Conservation (phyloP, 306 rosid species). For the Inga leiocalycina region DNA sequence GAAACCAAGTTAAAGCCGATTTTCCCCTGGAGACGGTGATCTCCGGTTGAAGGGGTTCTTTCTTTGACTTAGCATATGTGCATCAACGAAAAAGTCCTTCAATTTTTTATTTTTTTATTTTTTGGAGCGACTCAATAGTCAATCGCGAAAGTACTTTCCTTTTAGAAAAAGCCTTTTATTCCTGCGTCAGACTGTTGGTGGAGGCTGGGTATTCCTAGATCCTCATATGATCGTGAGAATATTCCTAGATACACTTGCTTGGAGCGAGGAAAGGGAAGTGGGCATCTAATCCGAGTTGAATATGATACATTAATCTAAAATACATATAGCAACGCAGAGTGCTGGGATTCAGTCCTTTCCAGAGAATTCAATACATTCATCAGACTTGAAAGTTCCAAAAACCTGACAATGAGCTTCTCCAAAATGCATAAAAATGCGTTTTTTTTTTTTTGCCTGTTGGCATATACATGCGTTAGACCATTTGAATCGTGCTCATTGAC, state of each 20-base stretch:
- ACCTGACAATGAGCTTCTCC: neutral
- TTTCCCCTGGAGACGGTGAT: neutral
- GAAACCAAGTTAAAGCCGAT: neutral
- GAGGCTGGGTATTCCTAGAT: neutral
- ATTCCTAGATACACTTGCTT: neutral
- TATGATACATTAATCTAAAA: neutral
- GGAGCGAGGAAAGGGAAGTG: neutral
- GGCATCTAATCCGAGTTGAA: neutral
- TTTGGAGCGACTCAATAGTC: neutral
- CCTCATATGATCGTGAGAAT: neutral
- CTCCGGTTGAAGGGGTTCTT: neutral
- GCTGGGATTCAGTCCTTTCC: neutral
- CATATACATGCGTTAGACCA: slow-evolving; percentile 5
- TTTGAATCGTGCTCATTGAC: slow-evolving; percentile 35
- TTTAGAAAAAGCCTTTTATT: too few relatives aligned
- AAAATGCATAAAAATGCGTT: neutral
- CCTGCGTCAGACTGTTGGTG: neutral
- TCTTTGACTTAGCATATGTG: neutral
- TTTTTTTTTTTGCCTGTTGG: too few relatives aligned
- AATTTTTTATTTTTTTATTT: too few relatives aligned
- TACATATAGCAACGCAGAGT: neutral
- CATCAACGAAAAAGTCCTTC: neutral
- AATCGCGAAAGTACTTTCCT: neutral
- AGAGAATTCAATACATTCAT: neutral
- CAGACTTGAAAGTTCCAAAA: neutral